A percentile compares a stretch with the other conserved stretches of the same genome.
phyloP scores from a whole-genome alignment of 352 stramenopile species.

The Phytophthora vignae region DNA sequence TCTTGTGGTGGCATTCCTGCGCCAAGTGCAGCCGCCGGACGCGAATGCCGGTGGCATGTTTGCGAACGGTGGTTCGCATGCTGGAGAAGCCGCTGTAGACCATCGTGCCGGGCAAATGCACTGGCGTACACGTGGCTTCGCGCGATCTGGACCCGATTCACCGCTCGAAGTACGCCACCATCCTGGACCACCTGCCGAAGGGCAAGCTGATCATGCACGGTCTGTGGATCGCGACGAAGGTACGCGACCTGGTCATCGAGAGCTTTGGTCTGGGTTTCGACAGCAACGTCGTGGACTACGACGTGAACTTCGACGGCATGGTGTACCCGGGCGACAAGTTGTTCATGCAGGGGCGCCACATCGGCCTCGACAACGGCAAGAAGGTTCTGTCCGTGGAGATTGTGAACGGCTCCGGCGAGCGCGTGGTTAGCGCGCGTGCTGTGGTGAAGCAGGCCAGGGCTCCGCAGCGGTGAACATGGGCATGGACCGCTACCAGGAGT shows the following conservation, averaged over 20 bases:
- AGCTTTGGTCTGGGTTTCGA: slow-evolving; percentile 62
- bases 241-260: slow-evolving; percentile 67
- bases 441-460: slow-evolving; percentile 86
- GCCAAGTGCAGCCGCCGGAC: slow-evolving; percentile 39
- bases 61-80: slow-evolving; percentile 70
- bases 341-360: slow-evolving; percentile 81
- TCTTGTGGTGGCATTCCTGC: slow-evolving; percentile 56
- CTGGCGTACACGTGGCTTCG: slow-evolving; percentile 82
- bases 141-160: slow-evolving; percentile 91
- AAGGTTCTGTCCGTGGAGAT: slow-evolving; percentile 83
- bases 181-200: slow-evolving; percentile 76
- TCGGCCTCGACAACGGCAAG: slow-evolving; percentile 63
- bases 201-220: slow-evolving; percentile 89
- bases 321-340: slow-evolving; percentile 87
- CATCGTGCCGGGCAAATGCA: slow-evolving; percentile 64
- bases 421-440: slow-evolving; percentile 76
- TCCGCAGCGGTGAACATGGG: slow-evolving; percentile 87
- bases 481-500: slow-evolving; percentile 89
- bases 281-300: slow-evolving; percentile 75
- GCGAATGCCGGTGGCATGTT: slow-evolving; percentile 43
- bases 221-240: slow-evolving; percentile 89
- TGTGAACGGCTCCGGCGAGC: slow-evolving; percentile 74
- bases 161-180: slow-evolving; percentile 74
- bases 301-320: slow-evolving; percentile 89
- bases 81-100: slow-evolving; percentile 75